phyloP scores from a whole-genome alignment of 2,329 filamentous ascomycete genomes.

The Penicillium sp. region DNA sequence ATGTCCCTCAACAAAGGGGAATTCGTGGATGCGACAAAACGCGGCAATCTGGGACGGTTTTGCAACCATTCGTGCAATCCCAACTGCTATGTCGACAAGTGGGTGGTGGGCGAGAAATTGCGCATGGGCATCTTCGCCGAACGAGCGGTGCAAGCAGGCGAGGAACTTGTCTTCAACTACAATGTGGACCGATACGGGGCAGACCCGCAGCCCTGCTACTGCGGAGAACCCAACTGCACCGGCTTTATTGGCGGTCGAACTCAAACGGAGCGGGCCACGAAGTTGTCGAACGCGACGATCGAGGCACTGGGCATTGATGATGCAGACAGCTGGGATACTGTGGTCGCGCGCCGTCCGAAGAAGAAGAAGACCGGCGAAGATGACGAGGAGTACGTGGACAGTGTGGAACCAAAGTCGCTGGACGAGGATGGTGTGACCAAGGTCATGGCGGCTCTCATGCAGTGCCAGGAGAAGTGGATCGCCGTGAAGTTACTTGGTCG shows the following conservation, averaged over 20 bases:
- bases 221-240: slow-evolving; percentile 86
- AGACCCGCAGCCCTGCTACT: slow-evolving; percentile 95
- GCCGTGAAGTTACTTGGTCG: slow-evolving; percentile 87
- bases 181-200: slow-evolving; percentile 98
- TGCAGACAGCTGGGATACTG: slow-evolving; percentile 83
- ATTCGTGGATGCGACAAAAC: slow-evolving; percentile 96
- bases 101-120: slow-evolving; percentile 94
- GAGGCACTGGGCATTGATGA: slow-evolving; percentile 95
- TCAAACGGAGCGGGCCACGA: slow-evolving; percentile 90
- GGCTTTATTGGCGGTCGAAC: slow-evolving; percentile 97
- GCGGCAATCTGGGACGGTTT: slow-evolving; percentile 90
- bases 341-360: slow-evolving; percentile 79
- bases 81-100: slow-evolving; percentile 99
- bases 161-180: slow-evolving; percentile 98
- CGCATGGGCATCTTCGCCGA: slow-evolving; percentile 98
- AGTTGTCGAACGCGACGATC: slow-evolving; percentile 80
- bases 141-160: slow-evolving; percentile 75
- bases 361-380: slow-evolving; percentile 90
- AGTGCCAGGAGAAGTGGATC: slow-evolving; percentile 99
- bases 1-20: slow-evolving; percentile 97
- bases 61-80: slow-evolving; percentile 99
- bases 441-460: slow-evolving; percentile 93
- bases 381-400: slow-evolving; percentile 92
- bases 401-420: slow-evolving; percentile 70
- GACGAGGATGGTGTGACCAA: slow-evolving; percentile 81